Base-by-base conservation (phyloP, 257 asterid genomes). In the Scutellaria minor region DNA sequence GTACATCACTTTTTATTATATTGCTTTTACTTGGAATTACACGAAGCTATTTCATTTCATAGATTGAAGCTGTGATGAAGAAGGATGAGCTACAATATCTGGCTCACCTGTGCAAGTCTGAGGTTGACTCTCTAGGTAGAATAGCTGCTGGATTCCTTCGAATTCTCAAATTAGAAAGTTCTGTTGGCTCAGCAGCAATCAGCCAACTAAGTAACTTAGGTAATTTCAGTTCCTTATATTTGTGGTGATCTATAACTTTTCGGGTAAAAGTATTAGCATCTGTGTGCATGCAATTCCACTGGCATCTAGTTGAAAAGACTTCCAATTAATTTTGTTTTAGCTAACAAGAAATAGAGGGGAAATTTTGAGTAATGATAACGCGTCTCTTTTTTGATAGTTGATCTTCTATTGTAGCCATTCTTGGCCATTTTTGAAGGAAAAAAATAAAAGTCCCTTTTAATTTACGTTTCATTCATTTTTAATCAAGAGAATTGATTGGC, bases 91-190 rank as follows among this genome's bases (percentile, higher is more conserved):
- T 95, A 67, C 91, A 92, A 72, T 63, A 88, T 73, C 89, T 95
- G 60, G 80, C 83, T 75, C 55, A 67, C 57, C 81, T 95, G 80
- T 87, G 88, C 89, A 90, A 88, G 78, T 85, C 95, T 51, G 99
- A 95, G 87, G 88, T 92, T 57, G 94, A 88, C 39, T 95, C 99
- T 39, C 74, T 88, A 85, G 99, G 98, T 77, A 83, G 99, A 83
- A 85, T 95, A 67, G 83, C 90, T 60, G 98, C 97, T 72, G 96
- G 96, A 79, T 77, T 95, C 79, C 82, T 95, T 56, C 88, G 98
- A 56, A 84, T 92, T 72, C 97, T 95, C 83, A 92, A 92, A 79
- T 85, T 95, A 66, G 98, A 95, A 84, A 85, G 88, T 41, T 86
- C 96, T 9, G 74, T 95, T 52, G 97, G 98, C 72, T 79, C 89